Percentiles rank a stretch among this genome's conserved stretches.
Evolutionary conservation across 1,139 yeast species (phyloP).

Genomic region (Kazachstania sp.): DNA sequence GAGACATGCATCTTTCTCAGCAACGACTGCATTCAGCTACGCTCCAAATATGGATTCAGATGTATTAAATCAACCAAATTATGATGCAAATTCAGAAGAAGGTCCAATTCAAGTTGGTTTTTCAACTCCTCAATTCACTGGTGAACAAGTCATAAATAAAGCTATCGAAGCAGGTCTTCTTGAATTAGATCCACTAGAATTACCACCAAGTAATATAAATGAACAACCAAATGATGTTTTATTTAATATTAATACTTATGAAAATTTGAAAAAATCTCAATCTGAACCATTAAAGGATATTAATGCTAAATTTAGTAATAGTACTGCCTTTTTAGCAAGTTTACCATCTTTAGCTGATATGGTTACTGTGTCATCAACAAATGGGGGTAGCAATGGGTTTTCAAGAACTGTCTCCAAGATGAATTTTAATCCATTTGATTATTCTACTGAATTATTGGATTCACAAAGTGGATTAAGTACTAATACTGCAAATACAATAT

Average conservation of each 20-base stretch:
- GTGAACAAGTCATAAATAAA: conserved; percentile 32
- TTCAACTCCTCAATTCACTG: conserved; percentile 65
- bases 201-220: conserved; percentile 21
- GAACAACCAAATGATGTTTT: background rate
- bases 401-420: conserved; percentile 5
- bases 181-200: conserved; percentile 34
- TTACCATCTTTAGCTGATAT: conserved; percentile 19
- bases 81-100: conserved; percentile 5
- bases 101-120: conserved; percentile 58
- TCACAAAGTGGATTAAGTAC: background rate
- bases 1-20: conserved; percentile 76
- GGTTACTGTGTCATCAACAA: conserved; percentile 23
- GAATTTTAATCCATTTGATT: conserved; percentile 17
- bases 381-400: conserved; percentile 18
- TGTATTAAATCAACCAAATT: background rate
- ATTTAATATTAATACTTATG: background rate
- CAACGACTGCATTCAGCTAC: conserved; percentile 66
- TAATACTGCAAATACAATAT: background rate
- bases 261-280: background rate
- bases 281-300: conserved; percentile 2
- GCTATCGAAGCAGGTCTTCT: conserved; percentile 33
- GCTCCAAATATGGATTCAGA: conserved; percentile 10
- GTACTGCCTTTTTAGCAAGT: conserved; percentile 8
- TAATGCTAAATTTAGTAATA: background rate
- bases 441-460: conserved; percentile 5